Conservation (phyloP, 257 asterid species). For the Przewalskia tangutica region DNA sequence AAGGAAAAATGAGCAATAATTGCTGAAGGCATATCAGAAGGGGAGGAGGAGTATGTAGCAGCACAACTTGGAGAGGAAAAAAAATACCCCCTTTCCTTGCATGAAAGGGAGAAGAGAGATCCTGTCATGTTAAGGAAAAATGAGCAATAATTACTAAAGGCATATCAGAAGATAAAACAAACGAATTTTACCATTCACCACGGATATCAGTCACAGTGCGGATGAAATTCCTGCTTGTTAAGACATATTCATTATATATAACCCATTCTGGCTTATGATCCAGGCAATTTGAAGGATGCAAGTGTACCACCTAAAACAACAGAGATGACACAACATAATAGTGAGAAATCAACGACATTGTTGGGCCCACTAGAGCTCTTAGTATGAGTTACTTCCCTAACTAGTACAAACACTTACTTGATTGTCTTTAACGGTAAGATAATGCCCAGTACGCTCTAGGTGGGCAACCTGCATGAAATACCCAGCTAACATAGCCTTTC, state of each 20-base stretch:
- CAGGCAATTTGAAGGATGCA: constrained; percentile 92
- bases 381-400: background rate
- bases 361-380: background rate
- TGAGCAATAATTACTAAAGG: background rate
- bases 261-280: constrained; percentile 99
- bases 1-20: background rate
- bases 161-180: background rate
- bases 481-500: constrained; percentile 99
- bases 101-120: background rate
- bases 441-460: constrained; percentile 82
- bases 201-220: constrained; percentile 91
- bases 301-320: constrained; percentile 59
- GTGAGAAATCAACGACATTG: background rate
- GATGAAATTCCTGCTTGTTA: constrained; percentile 87
- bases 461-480: constrained; percentile 99
- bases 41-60: background rate
- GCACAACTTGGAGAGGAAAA: background rate
- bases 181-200: constrained; percentile 73
- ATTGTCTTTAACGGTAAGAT: constrained; percentile 91
- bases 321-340: background rate
- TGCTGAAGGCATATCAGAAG: background rate
- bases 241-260: constrained; percentile 80
- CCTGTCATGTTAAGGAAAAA: background rate
- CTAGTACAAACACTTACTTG: constrained; percentile 36
- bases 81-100: background rate